Percentiles rank a stretch among this genome's conserved stretches.
Evolutionary conservation across 139 green algal genomes (phyloP).

Genomic region (Chlamydomonas applanata): DNA sequence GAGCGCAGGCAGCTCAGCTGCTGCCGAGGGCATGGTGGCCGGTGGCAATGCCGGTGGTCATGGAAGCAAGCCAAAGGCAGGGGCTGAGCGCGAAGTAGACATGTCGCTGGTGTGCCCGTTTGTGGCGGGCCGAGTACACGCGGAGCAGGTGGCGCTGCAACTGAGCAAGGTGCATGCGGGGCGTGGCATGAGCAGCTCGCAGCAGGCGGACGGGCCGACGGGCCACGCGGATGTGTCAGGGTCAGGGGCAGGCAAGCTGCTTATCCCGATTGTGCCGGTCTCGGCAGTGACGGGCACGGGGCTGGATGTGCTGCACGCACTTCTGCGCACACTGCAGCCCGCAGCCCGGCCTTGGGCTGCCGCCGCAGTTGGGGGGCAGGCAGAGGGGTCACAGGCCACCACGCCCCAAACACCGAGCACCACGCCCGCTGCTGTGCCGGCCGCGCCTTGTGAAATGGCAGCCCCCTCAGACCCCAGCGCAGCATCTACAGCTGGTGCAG

Average conservation of each 20-base stretch:
- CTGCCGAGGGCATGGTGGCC: no score
- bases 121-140: conserved; percentile 2
- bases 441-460: not conserved
- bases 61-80: no score
- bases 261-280: conserved; percentile 60
- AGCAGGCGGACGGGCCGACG: not conserved
- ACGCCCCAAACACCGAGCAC: not conserved
- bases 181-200: conserved; percentile 20
- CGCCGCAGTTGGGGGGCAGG: no score
- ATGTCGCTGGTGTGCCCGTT: conserved; percentile 7
- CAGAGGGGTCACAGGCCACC: not conserved
- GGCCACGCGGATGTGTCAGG: not conserved
- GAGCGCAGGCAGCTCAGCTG: no score
- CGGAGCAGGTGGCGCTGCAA: conserved; percentile 19
- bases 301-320: conserved; percentile 68
- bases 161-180: not conserved
- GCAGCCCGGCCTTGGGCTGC: not conserved
- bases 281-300: conserved; percentile 63
- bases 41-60: no score
- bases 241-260: not conserved
- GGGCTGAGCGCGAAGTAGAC: not conserved
- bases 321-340: conserved; percentile 58
- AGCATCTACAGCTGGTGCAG: conserved; percentile 1
- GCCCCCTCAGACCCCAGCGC: not conserved
- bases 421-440: not conserved